Evolutionary conservation across 176 grass and related monocot genomes (phyloP), one percentile per base, ranked within the genome.

Genomic region (Rhipidocladum racemiflorum): DNA sequence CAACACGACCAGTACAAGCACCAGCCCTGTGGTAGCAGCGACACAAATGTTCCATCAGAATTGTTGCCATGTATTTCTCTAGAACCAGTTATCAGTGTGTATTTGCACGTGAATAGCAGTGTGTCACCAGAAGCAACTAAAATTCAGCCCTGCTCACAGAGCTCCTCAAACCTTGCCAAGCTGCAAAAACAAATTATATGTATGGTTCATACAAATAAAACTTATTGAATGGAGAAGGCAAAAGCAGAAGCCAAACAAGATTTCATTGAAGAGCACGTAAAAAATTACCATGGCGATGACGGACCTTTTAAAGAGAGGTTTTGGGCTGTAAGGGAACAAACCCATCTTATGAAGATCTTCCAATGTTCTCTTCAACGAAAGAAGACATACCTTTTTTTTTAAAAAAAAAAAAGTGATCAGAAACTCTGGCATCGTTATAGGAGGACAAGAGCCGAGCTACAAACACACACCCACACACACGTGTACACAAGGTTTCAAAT

Each of bases 261-360:
- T 68, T 74, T 83, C 16, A 84, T 12, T 35, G 1, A 61, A 68
- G 42, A 53, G 13, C 53, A 65, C 15, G 12, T n/a, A 40, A 45
- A 39, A 86, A 65, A 78, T 17, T 8, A 54, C 35, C 55, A 65
- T 3, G 50, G 80, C 63, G 43, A 15, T 1, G 16, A 77, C 85
- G 11, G 42, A 97, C 95, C 95, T 93, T 91, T 56, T 91, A 72
- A 93, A 81, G 60, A 98, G 88, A 85, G 92, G 84, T 40, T 91
- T 93, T 29, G 90, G 92, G 24, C 93, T 98, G 74, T 97, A 98
- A 77, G 92, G 95, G 88, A 95, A 95, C 74, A 95, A 89, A 78
- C 75, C 74, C 75, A 95, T 95, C 79, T 75, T 84, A 62, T 93
- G 70, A 61, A 95, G 84, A 86, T 94, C 86, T 66, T 95, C 92